Evolutionary conservation across 805 yeast species (phyloP).

Genomic region (Candida krabiensis): DNA sequence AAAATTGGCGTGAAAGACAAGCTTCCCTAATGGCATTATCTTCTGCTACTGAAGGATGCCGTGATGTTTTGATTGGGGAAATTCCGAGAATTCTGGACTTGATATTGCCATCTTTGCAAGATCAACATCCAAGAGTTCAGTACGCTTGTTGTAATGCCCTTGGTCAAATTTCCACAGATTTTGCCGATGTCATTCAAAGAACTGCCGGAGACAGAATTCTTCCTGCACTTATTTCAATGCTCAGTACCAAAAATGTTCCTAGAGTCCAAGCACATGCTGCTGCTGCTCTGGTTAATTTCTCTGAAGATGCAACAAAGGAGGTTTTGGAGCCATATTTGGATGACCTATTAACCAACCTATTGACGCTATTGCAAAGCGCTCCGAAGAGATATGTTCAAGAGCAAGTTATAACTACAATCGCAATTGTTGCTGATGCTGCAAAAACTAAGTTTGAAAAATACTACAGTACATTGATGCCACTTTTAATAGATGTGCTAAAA

Average conservation of each 20-base stretch:
- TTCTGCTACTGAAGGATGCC: slow-evolving; percentile 96
- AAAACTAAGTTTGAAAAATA: slow-evolving; percentile 84
- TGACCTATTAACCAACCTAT: slow-evolving; percentile 67
- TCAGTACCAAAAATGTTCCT: slow-evolving; percentile 72
- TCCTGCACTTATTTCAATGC: slow-evolving; percentile 84
- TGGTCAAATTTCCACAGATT: slow-evolving; percentile 96
- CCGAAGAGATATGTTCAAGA: slow-evolving; percentile 95
- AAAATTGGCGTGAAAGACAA: slow-evolving; percentile 91
- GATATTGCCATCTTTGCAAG: slow-evolving; percentile 81
- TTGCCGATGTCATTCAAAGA: slow-evolving; percentile 84
- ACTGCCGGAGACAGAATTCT: slow-evolving; percentile 75
- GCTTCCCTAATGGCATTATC: slow-evolving; percentile 97
- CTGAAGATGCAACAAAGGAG: slow-evolving; percentile 87
- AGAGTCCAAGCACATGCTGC: slow-evolving; percentile 98
- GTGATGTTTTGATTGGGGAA: slow-evolving; percentile 80
- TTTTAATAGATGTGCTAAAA: slow-evolving; percentile 73
- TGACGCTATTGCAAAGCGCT: slow-evolving; percentile 69
- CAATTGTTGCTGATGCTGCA: slow-evolving; percentile 96
- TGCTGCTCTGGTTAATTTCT: slow-evolving; percentile 94
- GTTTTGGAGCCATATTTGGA: slow-evolving; percentile 92
- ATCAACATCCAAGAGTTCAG: slow-evolving; percentile 91
- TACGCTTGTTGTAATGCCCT: slow-evolving; percentile 96
- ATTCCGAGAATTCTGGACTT: slow-evolving; percentile 79
- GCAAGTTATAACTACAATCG: slow-evolving; percentile 94
- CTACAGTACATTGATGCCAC: slow-evolving; percentile 92